phyloP scores from a whole-genome alignment of 306 rosid species.

The Macrotyloma uniflorum region DNA sequence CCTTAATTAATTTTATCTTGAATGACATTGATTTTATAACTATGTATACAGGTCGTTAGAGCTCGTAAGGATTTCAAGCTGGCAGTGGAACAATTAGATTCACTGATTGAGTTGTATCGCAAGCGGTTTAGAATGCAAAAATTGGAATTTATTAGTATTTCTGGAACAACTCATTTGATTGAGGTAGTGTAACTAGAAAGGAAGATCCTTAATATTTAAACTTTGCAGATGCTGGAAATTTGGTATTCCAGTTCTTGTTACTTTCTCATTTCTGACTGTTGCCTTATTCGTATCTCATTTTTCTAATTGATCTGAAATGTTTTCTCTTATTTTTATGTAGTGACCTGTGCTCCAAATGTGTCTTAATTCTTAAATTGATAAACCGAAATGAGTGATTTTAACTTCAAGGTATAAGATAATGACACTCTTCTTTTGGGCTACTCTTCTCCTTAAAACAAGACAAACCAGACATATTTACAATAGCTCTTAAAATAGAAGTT shows the following conservation, averaged over 20 bases:
- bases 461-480: not conserved
- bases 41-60: slow-evolving; percentile 56
- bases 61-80: slow-evolving; percentile 65
- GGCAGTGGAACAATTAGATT: slow-evolving; percentile 69
- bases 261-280: not conserved
- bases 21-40: slow-evolving; percentile 29
- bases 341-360: slow-evolving; percentile 7
- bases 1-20: slow-evolving; percentile 17
- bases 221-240: slow-evolving; percentile 25
- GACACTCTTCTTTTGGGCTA: not conserved
- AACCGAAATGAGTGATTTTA: slow-evolving; percentile 17
- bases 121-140: slow-evolving; percentile 67
- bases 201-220: slow-evolving; percentile 2
- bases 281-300: slow-evolving; percentile 16
- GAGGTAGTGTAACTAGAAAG: slow-evolving; percentile 63
- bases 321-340: slow-evolving; percentile 13
- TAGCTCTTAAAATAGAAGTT: not conserved
- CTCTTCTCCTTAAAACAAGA: not conserved
- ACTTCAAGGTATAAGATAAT: not conserved
- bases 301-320: slow-evolving; percentile 8
- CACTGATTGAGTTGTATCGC: slow-evolving; percentile 66
- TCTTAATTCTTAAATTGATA: slow-evolving; percentile 20
- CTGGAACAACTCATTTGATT: slow-evolving; percentile 87
- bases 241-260: slow-evolving; percentile 9
- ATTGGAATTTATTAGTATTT: slow-evolving; percentile 76